A percentile compares a stretch with the other conserved stretches of the same genome.
These are phyloP conservation scores for Hyaloperonospora arabidopsidis DNA, from an alignment of 352 stramenopile species.

Conservation along the genomic window DNA sequence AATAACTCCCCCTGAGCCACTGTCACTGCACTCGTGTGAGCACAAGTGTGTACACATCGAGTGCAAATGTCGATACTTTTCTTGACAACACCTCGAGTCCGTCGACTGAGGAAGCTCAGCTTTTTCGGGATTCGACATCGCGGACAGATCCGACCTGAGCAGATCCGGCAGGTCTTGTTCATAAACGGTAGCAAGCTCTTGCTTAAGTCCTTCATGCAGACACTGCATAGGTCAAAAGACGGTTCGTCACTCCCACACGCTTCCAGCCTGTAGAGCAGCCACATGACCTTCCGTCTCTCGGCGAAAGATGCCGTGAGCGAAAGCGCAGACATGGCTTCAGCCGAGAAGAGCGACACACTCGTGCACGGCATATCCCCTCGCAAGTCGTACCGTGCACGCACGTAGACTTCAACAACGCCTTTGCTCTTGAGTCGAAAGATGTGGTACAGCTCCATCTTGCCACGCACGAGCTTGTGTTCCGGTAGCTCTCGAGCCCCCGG, in stretches of 20 bases:
- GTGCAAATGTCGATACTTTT: conserved; percentile 32
- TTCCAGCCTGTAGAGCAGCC: conserved; percentile 23
- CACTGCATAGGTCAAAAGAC: conserved; percentile 23
- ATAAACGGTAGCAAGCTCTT: conserved; percentile 32
- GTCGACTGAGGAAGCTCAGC: conserved; percentile 31
- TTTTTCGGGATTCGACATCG: conserved; percentile 31
- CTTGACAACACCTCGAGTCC: conserved; percentile 27
- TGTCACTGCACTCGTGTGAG: conserved; percentile 23
- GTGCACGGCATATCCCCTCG: conserved; percentile 26
- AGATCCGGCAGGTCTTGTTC: conserved; percentile 35
- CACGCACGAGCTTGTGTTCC: conserved; percentile 34
- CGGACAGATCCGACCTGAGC: conserved; percentile 23
- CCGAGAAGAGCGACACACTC: conserved; percentile 22
- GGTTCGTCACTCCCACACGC: conserved; percentile 22
- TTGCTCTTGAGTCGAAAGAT: conserved; percentile 38
- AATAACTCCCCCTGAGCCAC: conserved; percentile 29
- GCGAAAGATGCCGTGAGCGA: conserved; percentile 22
- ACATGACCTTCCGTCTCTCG: conserved; percentile 42
- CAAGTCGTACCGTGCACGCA: conserved; percentile 23
- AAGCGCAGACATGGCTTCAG: conserved; percentile 25
- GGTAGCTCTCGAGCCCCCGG: conserved; percentile 24
- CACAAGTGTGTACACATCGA: conserved; percentile 27
- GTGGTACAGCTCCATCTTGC: conserved; percentile 30
- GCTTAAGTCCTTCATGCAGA: conserved; percentile 33
- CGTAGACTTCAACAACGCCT: conserved; percentile 38